Base-by-base conservation (phyloP, 1,284 basidiomycete genomes). In the Meira nashicola region DNA sequence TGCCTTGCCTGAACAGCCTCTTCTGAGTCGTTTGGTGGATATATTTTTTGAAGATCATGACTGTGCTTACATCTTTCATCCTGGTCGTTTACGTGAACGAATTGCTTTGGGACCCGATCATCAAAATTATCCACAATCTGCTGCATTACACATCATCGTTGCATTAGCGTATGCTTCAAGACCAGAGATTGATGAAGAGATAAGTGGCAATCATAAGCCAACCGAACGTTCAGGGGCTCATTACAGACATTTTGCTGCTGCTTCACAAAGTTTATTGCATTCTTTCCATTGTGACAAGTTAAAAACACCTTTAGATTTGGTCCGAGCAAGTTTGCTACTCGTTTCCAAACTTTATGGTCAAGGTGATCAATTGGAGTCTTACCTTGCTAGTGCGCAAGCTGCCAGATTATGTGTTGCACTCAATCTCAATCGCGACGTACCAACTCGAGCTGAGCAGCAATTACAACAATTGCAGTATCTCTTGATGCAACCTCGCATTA, bases 341-440 rank as follows among this genome's bases (percentile, higher is more conserved):
- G 59, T 58, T 38, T 60, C 57, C 11, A 66, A 70, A 60, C 61
- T 68, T 57, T 72, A 72, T 56, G 55, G 65, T 52, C 57, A 59
- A 55, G 65, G 67, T 40, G 60, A 59, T 23, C 62, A 66, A 40
- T 60, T 72, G 44, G 70, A 72, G 38, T 66, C 68, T 46, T 72
- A 68, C 64, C 65, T 67, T 54, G 40, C 63, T 10, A 58, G 61
- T 1, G 66, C 44, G 3, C 10, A 15, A 14, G 10, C 40, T 9
- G 39, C 40, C 2, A 39, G 55, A 23, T 11, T 43, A 37, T 33
- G 33, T 19, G 25, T 46, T 43, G 40, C 17, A 17, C 23, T 56
- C n/a, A 40, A 40, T 46, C 39, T 56, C 2, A 56, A 56, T 28
- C 38, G 25, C 5, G 55, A 49, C 7, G n/a, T 17, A 6, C 28